phyloP scores from a whole-genome alignment of 768 basidiomycete species.

The Pleurotus djamor region DNA sequence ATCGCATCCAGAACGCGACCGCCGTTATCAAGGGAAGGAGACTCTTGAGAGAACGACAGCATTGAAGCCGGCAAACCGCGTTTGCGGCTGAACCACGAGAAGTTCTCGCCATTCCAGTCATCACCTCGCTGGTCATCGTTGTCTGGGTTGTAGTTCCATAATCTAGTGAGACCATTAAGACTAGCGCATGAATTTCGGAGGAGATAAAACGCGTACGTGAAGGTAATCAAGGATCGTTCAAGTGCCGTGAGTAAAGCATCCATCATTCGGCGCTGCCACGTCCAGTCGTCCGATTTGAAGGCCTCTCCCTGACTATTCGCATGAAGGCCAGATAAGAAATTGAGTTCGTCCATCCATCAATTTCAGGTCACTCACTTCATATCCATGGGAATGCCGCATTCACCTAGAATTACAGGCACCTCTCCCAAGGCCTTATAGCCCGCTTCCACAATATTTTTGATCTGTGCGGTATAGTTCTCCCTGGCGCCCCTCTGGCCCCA shows the following conservation, averaged over 20 bases:
- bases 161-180: conserved; percentile 34
- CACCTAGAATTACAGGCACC: conserved; percentile 83
- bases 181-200: not conserved
- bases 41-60: conserved; percentile 56
- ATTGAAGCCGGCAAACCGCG: conserved; percentile 56
- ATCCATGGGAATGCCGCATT: conserved; percentile 96
- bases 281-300: conserved; percentile 70
- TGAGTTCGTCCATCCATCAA: not conserved
- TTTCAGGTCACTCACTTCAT: conserved; percentile 68
- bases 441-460: conserved; percentile 72
- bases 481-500: conserved; percentile 84
- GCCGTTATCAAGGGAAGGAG: conserved; percentile 79
- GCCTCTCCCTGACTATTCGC: conserved; percentile 61
- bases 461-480: conserved; percentile 81
- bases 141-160: conserved; percentile 94
- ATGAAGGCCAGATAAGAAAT: not conserved
- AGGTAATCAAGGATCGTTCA: conserved; percentile 74
- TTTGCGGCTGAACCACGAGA: conserved; percentile 83
- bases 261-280: conserved; percentile 90
- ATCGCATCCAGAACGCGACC: conserved; percentile 73
- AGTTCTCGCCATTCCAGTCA: conserved; percentile 96
- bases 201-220: conserved; percentile 59
- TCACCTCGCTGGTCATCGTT: conserved; percentile 83
- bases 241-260: conserved; percentile 87
- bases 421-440: conserved; percentile 75